Evolutionary conservation across 31 red algal genomes (phyloP).

Genomic region (Odonthalia washingtoniensis): DNA sequence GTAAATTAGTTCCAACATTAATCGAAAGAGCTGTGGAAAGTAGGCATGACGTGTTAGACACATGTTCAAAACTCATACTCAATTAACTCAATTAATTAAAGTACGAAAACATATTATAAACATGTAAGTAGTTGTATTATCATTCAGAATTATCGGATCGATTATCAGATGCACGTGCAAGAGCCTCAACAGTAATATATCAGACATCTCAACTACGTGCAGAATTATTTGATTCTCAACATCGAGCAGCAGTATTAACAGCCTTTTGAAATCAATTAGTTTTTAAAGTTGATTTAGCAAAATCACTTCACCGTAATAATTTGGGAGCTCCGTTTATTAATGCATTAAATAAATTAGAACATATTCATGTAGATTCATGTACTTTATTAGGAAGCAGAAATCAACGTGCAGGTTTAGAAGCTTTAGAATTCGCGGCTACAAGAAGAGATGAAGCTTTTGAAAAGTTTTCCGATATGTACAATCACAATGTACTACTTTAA

Average conservation of each 20-base stretch:
- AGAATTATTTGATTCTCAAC: slow-evolving; percentile 57
- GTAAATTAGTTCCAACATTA: slow-evolving; percentile 48
- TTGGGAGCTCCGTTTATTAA: slow-evolving; percentile 66
- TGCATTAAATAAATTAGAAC: slow-evolving; percentile 68
- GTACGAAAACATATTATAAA: slow-evolving; percentile 64
- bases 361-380: slow-evolving; percentile 74
- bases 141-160: slow-evolving; percentile 56
- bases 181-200: slow-evolving; percentile 65
- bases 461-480: slow-evolving; percentile 88
- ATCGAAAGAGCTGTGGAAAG: slow-evolving; percentile 54
- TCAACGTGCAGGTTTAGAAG: slow-evolving; percentile 74
- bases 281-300: slow-evolving; percentile 43
- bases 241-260: slow-evolving; percentile 56
- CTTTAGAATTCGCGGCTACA: slow-evolving; percentile 87
- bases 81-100: slow-evolving; percentile 43
- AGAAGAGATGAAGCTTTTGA: slow-evolving; percentile 85
- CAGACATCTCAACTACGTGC: slow-evolving; percentile 71
- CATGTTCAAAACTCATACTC: slow-evolving; percentile 61
- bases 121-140: slow-evolving; percentile 77
- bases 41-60: slow-evolving; percentile 58
- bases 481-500: slow-evolving; percentile 70
- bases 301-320: slow-evolving; percentile 49
- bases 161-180: slow-evolving; percentile 67
- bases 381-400: slow-evolving; percentile 67
- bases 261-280: slow-evolving; percentile 82